These are phyloP conservation scores for Eucommia ulmoides DNA, from an alignment of 257 asterid genomes.

Conservation along the genomic window DNA sequence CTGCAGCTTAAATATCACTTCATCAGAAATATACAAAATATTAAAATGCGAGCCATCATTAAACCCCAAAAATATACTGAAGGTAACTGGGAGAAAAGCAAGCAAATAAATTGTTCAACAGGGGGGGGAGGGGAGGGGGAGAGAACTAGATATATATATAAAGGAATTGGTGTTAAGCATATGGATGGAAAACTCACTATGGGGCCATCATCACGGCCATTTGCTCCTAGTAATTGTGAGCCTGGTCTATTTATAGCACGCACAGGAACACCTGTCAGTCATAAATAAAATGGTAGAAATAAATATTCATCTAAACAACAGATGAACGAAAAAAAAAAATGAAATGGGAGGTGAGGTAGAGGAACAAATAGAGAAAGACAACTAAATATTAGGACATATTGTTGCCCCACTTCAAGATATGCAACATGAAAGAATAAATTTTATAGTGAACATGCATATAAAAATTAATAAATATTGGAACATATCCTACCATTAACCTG, in stretches of 20 bases:
- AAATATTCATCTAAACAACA: background rate
- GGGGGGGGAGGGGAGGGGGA: too few relatives aligned
- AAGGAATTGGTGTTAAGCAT: too few relatives aligned
- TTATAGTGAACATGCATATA: too few relatives aligned
- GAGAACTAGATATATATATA: background rate
- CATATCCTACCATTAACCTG: slow-evolving; percentile 76
- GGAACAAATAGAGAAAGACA: too few relatives aligned
- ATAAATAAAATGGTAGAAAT: background rate
- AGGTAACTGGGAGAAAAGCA: background rate
- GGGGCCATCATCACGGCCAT: slow-evolving; percentile 98
- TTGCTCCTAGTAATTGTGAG: slow-evolving; percentile 75
- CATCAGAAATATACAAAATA: background rate
- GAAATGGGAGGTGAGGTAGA: too few relatives aligned
- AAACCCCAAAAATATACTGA: background rate
- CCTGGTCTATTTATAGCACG: slow-evolving; percentile 93
- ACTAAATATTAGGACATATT: too few relatives aligned
- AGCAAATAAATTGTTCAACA: background rate
- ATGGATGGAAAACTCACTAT: slow-evolving; percentile 42
- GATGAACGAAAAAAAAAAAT: background rate
- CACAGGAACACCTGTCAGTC: slow-evolving; percentile 60
- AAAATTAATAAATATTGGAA: too few relatives aligned
- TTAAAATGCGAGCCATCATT: background rate
- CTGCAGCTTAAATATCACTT: background rate
- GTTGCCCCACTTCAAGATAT: too few relatives aligned
- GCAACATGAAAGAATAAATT: too few relatives aligned